Conservation (phyloP, 352 stramenopile species). For the Phytophthora sp. region DNA sequence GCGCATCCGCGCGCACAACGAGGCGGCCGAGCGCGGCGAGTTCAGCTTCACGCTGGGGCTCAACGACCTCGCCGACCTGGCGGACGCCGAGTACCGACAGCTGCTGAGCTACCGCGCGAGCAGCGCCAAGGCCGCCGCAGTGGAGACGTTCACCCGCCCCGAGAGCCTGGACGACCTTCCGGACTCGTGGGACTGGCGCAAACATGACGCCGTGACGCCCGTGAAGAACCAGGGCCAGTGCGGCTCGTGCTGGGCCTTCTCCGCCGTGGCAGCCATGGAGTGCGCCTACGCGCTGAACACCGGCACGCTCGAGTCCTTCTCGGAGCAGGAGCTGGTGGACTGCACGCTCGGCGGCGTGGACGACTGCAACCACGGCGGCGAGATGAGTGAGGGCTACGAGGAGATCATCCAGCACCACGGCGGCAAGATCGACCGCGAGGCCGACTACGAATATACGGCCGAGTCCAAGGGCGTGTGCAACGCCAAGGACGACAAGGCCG, state of each 20-base stretch:
- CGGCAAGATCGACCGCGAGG: constrained; percentile 89
- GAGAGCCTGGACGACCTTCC: constrained; percentile 50
- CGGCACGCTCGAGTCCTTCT: constrained; percentile 92
- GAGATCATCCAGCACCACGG: constrained; percentile 92
- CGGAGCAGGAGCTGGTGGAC: constrained; percentile 98
- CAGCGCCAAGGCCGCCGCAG: neutral
- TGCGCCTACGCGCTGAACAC: constrained; percentile 93
- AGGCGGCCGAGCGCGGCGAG: constrained; percentile 48
- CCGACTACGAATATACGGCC: constrained; percentile 95
- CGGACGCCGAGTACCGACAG: constrained; percentile 49
- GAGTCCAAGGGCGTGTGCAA: constrained; percentile 90
- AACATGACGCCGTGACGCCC: constrained; percentile 89
- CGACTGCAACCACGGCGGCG: constrained; percentile 94
- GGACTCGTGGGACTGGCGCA: constrained; percentile 92
- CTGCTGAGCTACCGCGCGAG: constrained; percentile 33
- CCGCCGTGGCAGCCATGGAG: constrained; percentile 97
- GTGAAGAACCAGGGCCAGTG: constrained; percentile 96
- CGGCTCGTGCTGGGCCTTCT: constrained; percentile 97
- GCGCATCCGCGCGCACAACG: constrained; percentile 59
- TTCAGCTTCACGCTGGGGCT: constrained; percentile 56
- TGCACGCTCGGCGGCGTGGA: constrained; percentile 94
- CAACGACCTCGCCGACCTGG: constrained; percentile 50
- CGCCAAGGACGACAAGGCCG: constrained; percentile 74
- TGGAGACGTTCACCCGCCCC: constrained; percentile 31
- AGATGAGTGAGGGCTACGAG: constrained; percentile 98